Evolutionary conservation across 169 alveolate genomes (phyloP).

Genomic region (Cystoisospora suis): DNA sequence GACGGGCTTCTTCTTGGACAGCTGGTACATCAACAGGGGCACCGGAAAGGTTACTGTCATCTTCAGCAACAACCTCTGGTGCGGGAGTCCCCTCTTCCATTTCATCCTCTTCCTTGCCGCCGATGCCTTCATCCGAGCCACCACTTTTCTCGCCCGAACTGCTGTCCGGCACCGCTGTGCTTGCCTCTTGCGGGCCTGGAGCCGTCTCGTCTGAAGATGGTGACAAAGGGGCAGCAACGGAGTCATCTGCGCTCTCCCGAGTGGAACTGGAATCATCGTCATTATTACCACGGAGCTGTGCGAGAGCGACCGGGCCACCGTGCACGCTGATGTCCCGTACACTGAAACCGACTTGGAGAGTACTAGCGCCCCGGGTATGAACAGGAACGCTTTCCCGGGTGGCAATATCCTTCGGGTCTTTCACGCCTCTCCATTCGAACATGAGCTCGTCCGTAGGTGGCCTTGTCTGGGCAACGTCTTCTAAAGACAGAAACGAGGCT

Average conservation of each 20-base stretch:
- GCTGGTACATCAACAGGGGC: background rate
- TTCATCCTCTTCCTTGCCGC: background rate
- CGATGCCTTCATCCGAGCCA: no score
- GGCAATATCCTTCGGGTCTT: background rate
- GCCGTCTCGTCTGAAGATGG: no score
- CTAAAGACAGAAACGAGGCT: background rate
- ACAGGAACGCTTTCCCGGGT: background rate
- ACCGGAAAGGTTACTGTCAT: background rate
- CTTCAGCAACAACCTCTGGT: background rate
- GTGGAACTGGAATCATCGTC: no score
- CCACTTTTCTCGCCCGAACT: no score
- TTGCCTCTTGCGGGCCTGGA: no score
- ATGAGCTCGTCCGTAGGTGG: conserved; percentile 8
- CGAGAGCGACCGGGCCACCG: no score
- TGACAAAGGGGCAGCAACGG: no score
- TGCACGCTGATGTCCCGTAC: background rate
- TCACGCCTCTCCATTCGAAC: conserved; percentile 15
- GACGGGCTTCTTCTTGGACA: background rate
- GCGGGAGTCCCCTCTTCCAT: background rate
- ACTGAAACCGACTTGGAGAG: background rate
- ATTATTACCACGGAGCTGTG: no score
- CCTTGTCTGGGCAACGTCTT: background rate
- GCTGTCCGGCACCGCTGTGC: no score
- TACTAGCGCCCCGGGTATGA: background rate
- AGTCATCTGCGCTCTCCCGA: no score